A percentile compares a stretch with the other conserved stretches of the same genome.
Evolutionary conservation across 2,329 filamentous ascomycete species (phyloP).

Genomic region (Xylaria sp.): DNA sequence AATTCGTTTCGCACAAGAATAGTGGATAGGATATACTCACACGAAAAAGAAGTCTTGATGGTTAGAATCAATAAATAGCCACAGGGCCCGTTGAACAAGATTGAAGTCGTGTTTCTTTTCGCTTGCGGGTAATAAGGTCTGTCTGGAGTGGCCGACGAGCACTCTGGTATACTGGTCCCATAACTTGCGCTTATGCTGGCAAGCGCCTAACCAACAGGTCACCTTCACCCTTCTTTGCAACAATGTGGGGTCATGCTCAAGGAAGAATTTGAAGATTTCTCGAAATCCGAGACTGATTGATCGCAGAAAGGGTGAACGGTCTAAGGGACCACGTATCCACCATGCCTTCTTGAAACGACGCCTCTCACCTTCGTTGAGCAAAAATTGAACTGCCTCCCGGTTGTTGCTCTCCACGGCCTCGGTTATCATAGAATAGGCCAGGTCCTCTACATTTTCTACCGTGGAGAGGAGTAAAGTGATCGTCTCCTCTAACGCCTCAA

Average conservation of each 20-base stretch:
- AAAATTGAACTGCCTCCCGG: neutral
- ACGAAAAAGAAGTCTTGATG: neutral
- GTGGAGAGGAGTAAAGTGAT: neutral
- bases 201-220: neutral
- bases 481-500: slow-evolving; percentile 7
- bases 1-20: neutral
- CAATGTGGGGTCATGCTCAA: neutral
- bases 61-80: neutral
- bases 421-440: slow-evolving; percentile 13
- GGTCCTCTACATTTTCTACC: neutral
- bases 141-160: neutral
- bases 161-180: neutral
- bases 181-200: neutral
- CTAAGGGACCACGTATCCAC: neutral
- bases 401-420: slow-evolving; percentile 11
- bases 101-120: slow-evolving; percentile 1
- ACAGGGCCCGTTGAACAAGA: neutral
- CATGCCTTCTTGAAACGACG: slow-evolving; percentile 1
- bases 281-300: slow-evolving; percentile 11
- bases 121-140: neutral
- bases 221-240: neutral
- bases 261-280: slow-evolving; percentile 7
- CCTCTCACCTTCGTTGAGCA: slow-evolving; percentile 5
- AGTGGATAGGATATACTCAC: neutral
- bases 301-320: slow-evolving; percentile 2